Evolutionary conservation across 331 rosid genomes (phyloP), one percentile per base, ranked within the genome.

Genomic region (Rosa hybrid): DNA sequence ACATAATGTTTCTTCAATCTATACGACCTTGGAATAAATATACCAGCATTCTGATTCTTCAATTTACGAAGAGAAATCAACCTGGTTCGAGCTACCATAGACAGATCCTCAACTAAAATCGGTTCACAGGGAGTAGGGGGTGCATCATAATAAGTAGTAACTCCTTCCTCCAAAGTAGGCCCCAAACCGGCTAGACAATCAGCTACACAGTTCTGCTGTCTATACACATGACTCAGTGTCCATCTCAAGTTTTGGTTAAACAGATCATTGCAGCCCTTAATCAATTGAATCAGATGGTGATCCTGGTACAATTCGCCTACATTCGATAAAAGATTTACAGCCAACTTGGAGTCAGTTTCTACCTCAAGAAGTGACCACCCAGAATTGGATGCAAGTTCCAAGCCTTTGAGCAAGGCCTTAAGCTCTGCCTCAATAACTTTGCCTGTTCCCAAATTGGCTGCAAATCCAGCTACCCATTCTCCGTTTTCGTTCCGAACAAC

Each of bases 121-220:
- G 78, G 5, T n/a, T 57, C 41, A 60, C 78, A 57, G 4, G 4
- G 8, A 75, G 41, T 11, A 0, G 70, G 78, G 11, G 78, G 78
- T 12, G 27, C 54, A 75, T 75, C 70, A 25, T 56, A 75, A 57
- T 57, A 75, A n/a, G 46, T 42, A 50, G 39, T 63, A 56, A 14
- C 54, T 70, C 78, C 48, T 7, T 64, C 70, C 78, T 4, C 70
- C 42, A 75, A 6, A 21, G 42, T 41, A 23, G 12, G 42, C 23
- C 78, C 69, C 30, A 75, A 75, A 57, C 18, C 44, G 4, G 78
- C 70, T 16, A 75, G 6, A 75, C 21, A 75, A 75, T 75, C 78
- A 75, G 78, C 78, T 6, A 75, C 41, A 60, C 70, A 57, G 25
- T 75, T 75, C 20, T 57, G 39, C 6, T 75, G 42, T 46, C 78